phyloP scores from a whole-genome alignment of 352 stramenopile species.

The Phytophthora capsici region DNA sequence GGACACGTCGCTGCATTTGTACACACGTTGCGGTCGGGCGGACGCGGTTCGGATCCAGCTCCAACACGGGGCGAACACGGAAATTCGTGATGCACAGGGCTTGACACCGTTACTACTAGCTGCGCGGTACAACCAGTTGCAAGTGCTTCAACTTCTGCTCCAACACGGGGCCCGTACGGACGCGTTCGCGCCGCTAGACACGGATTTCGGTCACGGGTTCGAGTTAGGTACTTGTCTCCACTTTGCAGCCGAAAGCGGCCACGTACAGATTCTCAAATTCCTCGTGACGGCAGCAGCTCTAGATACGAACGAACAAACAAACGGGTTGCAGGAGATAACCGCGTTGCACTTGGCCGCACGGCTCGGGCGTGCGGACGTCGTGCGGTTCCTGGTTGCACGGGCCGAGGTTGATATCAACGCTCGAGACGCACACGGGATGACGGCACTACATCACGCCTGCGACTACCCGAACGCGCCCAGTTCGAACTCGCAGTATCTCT shows the following conservation, averaged over 20 bases:
- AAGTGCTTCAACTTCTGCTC: slow-evolving; percentile 42
- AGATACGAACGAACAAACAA: slow-evolving; percentile 20
- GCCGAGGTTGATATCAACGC: slow-evolving; percentile 34
- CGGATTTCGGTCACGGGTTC: background rate
- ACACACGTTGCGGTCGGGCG: slow-evolving; percentile 35
- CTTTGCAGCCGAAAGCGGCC: slow-evolving; percentile 29
- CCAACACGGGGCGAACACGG: slow-evolving; percentile 36
- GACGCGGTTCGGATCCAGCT: slow-evolving; percentile 38
- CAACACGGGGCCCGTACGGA: slow-evolving; percentile 33
- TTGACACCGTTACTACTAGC: slow-evolving; percentile 44
- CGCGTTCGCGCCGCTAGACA: slow-evolving; percentile 23
- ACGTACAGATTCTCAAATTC: slow-evolving; percentile 35
- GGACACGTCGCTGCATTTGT: slow-evolving; percentile 51
- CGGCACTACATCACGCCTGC: slow-evolving; percentile 44
- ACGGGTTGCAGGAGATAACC: slow-evolving; percentile 24
- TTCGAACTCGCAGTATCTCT: slow-evolving; percentile 11
- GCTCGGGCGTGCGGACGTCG: slow-evolving; percentile 31
- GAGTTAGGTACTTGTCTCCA: slow-evolving; percentile 30
- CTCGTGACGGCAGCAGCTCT: slow-evolving; percentile 35
- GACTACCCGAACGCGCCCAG: slow-evolving; percentile 25
- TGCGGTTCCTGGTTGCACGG: slow-evolving; percentile 35
- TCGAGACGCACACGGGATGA: slow-evolving; percentile 42
- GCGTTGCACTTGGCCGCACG: slow-evolving; percentile 43
- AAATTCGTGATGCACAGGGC: slow-evolving; percentile 33
- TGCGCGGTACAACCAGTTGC: slow-evolving; percentile 39